These are phyloP conservation scores for Coemansia sp. DNA, from an alignment of 192 early-diverging fungal genomes.

Conservation along the genomic window DNA sequence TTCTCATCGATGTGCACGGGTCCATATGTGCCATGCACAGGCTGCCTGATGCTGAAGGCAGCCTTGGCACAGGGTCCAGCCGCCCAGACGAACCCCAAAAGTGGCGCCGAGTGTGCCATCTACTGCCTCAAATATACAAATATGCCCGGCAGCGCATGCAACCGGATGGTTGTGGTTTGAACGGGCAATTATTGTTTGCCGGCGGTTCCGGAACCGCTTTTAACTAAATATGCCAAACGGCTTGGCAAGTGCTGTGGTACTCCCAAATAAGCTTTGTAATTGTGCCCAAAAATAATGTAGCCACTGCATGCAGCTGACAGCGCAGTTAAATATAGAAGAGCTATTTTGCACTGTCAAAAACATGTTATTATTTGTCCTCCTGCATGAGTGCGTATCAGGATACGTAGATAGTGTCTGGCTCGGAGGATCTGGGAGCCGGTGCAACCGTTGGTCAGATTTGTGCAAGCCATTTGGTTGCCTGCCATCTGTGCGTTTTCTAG, in stretches of 20 bases:
- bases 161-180: not conserved
- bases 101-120: too few relatives aligned
- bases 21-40: not conserved
- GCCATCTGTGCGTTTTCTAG: not conserved
- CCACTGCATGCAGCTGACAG: not conserved
- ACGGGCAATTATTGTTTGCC: not conserved
- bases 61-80: not conserved
- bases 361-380: not conserved
- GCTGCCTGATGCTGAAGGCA: not conserved
- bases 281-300: not conserved
- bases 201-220: not conserved
- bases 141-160: not conserved
- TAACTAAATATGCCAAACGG: not conserved
- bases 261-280: not conserved
- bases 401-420: not conserved
- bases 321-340: not conserved
- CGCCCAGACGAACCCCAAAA: too few relatives aligned
- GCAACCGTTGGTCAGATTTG: not conserved
- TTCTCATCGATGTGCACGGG: not conserved
- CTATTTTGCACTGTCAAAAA: not conserved
- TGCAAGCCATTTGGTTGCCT: not conserved
- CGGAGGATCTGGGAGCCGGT: not conserved
- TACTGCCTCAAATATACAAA: not conserved
- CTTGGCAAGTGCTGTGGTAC: not conserved
- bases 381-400: not conserved